Conservation (phyloP, 1,284 basidiomycete species). For the Macrocystidia cucumis region DNA sequence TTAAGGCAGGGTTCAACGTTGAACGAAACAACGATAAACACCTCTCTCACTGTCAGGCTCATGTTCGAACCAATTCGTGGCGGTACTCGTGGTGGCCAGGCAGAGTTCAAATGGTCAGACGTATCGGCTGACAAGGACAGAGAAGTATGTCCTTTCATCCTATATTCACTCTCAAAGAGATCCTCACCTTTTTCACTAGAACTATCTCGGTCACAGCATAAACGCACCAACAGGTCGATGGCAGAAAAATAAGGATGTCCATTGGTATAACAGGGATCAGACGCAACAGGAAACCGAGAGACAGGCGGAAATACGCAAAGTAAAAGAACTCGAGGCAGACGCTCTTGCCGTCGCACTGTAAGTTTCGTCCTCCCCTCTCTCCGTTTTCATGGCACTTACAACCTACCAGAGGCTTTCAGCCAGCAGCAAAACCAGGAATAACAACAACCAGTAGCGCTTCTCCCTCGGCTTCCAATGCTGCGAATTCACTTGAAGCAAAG, state of each 20-base stretch:
- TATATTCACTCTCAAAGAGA: background rate
- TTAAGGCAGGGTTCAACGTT: no score
- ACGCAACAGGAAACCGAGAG: conserved; percentile 36
- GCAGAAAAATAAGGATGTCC: conserved; percentile 93
- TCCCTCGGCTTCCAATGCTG: conserved; percentile 22
- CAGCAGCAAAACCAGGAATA: conserved; percentile 34
- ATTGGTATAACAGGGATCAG: conserved; percentile 81
- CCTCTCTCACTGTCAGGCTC: background rate
- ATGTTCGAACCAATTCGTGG: conserved; percentile 82
- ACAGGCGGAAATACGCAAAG: conserved; percentile 63
- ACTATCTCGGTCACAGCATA: conserved; percentile 88
- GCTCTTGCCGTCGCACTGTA: conserved; percentile 76
- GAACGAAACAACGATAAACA: conserved; percentile 1
- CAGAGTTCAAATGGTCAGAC: conserved; percentile 89
- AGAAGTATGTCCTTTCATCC: conserved; percentile 42
- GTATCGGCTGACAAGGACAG: conserved; percentile 88
- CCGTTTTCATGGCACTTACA: no score
- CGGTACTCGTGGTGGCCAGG: conserved; percentile 83
- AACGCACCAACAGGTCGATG: conserved; percentile 90
- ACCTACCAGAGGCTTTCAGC: conserved; percentile 57
- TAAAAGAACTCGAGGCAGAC: conserved; percentile 86
- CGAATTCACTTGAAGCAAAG: conserved; percentile 15
- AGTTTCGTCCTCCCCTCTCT: conserved; percentile 16
- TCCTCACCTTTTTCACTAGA: conserved; percentile 30
- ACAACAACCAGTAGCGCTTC: conserved; percentile 20